Conservation (phyloP, 352 stramenopile species). For the Globisporangium megalacanthum region DNA sequence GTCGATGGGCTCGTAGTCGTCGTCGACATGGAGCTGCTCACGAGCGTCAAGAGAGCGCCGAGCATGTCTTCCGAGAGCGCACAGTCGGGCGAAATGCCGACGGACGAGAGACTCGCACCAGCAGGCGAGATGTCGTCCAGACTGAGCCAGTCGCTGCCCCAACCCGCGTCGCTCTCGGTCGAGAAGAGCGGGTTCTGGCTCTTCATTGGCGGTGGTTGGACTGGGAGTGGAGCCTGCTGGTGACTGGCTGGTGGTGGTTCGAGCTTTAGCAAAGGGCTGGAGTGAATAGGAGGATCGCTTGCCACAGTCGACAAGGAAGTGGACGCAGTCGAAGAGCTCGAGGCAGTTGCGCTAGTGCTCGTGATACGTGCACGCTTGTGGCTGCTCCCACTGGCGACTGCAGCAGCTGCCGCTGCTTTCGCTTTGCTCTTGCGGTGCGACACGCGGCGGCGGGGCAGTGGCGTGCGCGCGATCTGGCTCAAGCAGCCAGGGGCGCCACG, state of each 20-base stretch:
- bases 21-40: constrained; percentile 31
- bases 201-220: neutral
- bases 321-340: neutral
- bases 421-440: constrained; percentile 15
- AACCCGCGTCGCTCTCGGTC: constrained; percentile 7
- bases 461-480: constrained; percentile 32
- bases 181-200: constrained; percentile 14
- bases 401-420: neutral
- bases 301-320: neutral
- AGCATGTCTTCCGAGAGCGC: constrained; percentile 27
- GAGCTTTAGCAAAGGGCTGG: neutral
- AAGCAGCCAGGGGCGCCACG: constrained; percentile 36
- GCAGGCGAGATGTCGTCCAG: constrained; percentile 8
- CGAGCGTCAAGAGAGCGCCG: constrained; percentile 23
- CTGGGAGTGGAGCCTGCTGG: neutral
- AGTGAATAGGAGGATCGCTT: neutral
- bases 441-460: constrained; percentile 26
- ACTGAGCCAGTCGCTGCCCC: constrained; percentile 8
- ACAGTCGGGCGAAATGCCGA: constrained; percentile 4
- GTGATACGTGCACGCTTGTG: constrained; percentile 10
- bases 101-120: constrained; percentile 2
- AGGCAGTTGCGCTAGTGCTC: neutral
- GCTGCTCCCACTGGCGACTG: constrained; percentile 11
- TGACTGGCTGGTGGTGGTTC: neutral
- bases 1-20: constrained; percentile 4